Conservation (phyloP, 2,329 filamentous ascomycete genomes). For the Ilyonectria robusta region DNA sequence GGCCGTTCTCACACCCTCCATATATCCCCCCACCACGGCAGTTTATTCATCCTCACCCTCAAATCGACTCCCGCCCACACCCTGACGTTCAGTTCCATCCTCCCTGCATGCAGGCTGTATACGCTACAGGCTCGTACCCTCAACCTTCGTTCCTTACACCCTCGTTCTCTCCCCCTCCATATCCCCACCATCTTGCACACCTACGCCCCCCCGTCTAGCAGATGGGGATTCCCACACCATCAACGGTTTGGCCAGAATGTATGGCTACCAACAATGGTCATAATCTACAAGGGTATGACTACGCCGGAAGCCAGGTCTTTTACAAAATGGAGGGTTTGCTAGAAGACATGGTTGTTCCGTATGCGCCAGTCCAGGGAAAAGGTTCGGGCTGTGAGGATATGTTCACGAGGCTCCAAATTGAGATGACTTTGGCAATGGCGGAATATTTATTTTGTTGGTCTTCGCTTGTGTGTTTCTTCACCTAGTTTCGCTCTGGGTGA, state of each 20-base stretch:
- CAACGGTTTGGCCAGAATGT: background rate
- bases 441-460: background rate
- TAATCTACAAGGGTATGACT: background rate
- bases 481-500: background rate
- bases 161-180: conserved; percentile 17
- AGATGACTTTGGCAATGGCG: background rate
- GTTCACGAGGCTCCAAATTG: background rate
- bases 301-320: background rate
- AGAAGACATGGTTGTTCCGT: background rate
- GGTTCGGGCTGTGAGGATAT: background rate
- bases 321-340: background rate
- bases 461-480: background rate
- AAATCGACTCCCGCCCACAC: background rate
- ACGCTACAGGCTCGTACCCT: background rate
- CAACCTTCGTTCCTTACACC: background rate
- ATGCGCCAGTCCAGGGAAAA: background rate
- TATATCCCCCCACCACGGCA: conserved; percentile 26
- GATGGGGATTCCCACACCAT: background rate
- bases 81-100: conserved; percentile 13
- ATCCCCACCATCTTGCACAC: conserved; percentile 32
- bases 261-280: no score
- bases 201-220: conserved; percentile 32
- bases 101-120: background rate
- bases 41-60: conserved; percentile 4
- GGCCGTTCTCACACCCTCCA: background rate